phyloP scores from a whole-genome alignment of 371 early-diverging fungal species.

The Apophysomyces elegans region DNA sequence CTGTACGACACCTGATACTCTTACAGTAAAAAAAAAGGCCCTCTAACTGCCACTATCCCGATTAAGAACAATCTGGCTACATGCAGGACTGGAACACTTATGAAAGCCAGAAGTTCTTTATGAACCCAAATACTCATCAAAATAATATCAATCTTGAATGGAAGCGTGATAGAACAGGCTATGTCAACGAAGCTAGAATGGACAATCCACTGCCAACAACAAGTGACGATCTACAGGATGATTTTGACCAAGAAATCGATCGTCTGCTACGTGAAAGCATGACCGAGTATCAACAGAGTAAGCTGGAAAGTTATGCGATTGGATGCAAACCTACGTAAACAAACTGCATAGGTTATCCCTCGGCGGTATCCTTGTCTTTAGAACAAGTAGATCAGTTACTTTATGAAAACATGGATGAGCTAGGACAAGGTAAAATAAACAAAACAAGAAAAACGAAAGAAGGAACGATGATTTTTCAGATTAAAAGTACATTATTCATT shows the following conservation, averaged over 20 bases:
- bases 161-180: background rate
- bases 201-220: no score
- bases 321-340: no score
- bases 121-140: background rate
- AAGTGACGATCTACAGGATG: conserved; percentile 23
- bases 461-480: no score
- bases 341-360: background rate
- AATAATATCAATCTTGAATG: background rate
- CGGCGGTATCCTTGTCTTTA: conserved; percentile 4
- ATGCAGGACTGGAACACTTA: conserved; percentile 9
- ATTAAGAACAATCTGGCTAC: background rate
- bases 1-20: conserved; percentile 8
- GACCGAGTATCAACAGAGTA: conserved; percentile 2
- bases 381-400: background rate
- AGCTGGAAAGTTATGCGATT: background rate
- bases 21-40: background rate
- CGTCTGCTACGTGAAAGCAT: conserved; percentile 26
- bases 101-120: background rate
- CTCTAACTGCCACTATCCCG: background rate
- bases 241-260: conserved; percentile 34
- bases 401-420: background rate
- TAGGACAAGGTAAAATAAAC: background rate
- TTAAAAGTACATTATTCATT: background rate
- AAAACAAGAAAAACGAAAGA: background rate
- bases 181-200: background rate